Evolutionary conservation across 139 green algal genomes (phyloP).

Genomic region (Coccomyxa sp.): DNA sequence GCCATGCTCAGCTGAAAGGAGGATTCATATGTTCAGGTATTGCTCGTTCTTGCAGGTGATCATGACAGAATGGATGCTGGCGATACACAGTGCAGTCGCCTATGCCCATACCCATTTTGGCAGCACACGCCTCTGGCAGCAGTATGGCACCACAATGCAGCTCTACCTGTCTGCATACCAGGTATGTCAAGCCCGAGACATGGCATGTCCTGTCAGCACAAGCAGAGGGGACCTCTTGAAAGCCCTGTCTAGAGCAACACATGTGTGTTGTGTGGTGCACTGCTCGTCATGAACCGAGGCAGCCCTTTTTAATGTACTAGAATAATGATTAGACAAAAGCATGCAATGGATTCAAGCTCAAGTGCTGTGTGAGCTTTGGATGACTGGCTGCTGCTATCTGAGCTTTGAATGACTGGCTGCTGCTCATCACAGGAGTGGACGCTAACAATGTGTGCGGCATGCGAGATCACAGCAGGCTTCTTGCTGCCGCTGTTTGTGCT

Average conservation of each 20-base stretch:
- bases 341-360: neutral
- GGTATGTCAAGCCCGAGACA: neutral
- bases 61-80: constrained; percentile 19
- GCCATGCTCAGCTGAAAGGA: too few relatives aligned
- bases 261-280: too few relatives aligned
- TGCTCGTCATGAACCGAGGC: too few relatives aligned
- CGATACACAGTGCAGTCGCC: constrained; percentile 24
- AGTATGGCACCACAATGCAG: constrained; percentile 12
- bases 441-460: constrained; percentile 19
- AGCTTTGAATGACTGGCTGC: neutral
- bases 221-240: too few relatives aligned
- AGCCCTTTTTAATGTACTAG: too few relatives aligned
- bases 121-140: constrained; percentile 12
- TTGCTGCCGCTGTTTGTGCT: constrained; percentile 20
- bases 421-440: constrained; percentile 18
- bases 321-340: too few relatives aligned
- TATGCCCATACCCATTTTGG: constrained; percentile 13
- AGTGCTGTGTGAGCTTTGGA: neutral
- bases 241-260: too few relatives aligned
- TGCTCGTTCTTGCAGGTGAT: constrained; percentile 6
- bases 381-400: too few relatives aligned
- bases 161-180: constrained; percentile 5
- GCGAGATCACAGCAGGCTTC: constrained; percentile 28
- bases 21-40: neutral
- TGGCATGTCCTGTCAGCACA: neutral